phyloP scores from a whole-genome alignment of 2,329 filamentous ascomycete species.

The Niveomyces coronatus region DNA sequence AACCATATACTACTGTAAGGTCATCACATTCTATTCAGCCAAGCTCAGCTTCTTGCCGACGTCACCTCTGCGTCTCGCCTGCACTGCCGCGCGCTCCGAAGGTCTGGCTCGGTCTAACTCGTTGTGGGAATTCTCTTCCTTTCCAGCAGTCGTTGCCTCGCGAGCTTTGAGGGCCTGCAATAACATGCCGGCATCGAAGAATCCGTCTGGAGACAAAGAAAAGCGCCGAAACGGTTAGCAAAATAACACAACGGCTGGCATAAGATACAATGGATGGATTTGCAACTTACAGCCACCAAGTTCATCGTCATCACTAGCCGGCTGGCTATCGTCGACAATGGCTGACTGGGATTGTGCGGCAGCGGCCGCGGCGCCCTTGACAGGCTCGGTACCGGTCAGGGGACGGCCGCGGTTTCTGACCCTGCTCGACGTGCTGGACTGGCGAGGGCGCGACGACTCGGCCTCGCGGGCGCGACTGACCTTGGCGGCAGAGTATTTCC shows the following conservation, averaged over 20 bases:
- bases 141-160: conserved; percentile 22
- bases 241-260: conserved; percentile 3
- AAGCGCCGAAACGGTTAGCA: conserved; percentile 13
- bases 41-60: conserved; percentile 61
- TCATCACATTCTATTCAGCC: conserved; percentile 1
- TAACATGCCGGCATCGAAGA: conserved; percentile 95
- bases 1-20: neutral
- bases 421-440: conserved; percentile 24
- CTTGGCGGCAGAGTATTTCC: conserved; percentile 31
- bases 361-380: conserved; percentile 27
- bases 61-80: conserved; percentile 48
- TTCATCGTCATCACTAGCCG: conserved; percentile 74
- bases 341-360: conserved; percentile 40
- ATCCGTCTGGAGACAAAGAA: conserved; percentile 58
- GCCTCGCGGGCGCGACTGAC: conserved; percentile 45
- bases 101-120: conserved; percentile 39
- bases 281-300: conserved; percentile 77
- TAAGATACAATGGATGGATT: neutral
- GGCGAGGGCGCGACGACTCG: conserved; percentile 29
- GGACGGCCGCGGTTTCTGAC: conserved; percentile 64
- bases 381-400: conserved; percentile 48
- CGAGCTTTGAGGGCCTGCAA: conserved; percentile 75
- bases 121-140: conserved; percentile 38
- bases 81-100: conserved; percentile 49
- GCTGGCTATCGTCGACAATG: conserved; percentile 56